These are phyloP conservation scores for Saccharomyces cerevisiae DNA, from an alignment of 805 yeast species.

Conservation along the genomic window DNA sequence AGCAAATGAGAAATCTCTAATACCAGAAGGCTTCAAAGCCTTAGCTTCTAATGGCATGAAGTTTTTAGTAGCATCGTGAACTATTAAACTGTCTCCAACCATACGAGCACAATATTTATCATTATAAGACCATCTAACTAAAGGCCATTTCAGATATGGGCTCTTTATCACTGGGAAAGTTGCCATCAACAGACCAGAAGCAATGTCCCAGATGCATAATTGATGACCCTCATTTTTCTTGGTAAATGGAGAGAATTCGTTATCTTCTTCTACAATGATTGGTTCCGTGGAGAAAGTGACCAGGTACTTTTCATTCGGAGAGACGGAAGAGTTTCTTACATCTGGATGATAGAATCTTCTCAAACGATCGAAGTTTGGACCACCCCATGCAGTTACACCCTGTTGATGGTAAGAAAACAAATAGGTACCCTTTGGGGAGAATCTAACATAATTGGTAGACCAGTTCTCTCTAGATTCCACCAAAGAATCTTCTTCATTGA, in stretches of 20 bases:
- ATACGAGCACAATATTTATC: slow-evolving; percentile 91
- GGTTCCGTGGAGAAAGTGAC: slow-evolving; percentile 88
- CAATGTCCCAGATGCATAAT: slow-evolving; percentile 85
- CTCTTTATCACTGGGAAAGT: slow-evolving; percentile 78
- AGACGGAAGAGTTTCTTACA: slow-evolving; percentile 81
- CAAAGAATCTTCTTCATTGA: slow-evolving; percentile 52
- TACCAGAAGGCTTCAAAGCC: slow-evolving; percentile 71
- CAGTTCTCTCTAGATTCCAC: slow-evolving; percentile 75
- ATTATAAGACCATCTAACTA: slow-evolving; percentile 90
- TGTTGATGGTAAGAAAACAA: slow-evolving; percentile 83
- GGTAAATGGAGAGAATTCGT: slow-evolving; percentile 69
- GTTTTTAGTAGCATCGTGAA: slow-evolving; percentile 67
- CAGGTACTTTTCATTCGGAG: slow-evolving; percentile 84
- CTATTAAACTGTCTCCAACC: slow-evolving; percentile 85
- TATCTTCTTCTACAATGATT: slow-evolving; percentile 54
- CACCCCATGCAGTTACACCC: slow-evolving; percentile 97
- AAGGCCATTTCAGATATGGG: slow-evolving; percentile 84
- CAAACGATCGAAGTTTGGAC: slow-evolving; percentile 63
- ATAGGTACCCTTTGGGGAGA: slow-evolving; percentile 90
- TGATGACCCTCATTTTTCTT: slow-evolving; percentile 88
- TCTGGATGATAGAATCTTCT: slow-evolving; percentile 80
- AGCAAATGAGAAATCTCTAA: slow-evolving; percentile 89
- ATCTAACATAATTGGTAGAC: slow-evolving; percentile 81
- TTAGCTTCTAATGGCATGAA: slow-evolving; percentile 84
- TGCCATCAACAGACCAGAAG: slow-evolving; percentile 73